phyloP scores from a whole-genome alignment of 805 yeast species.

The Maudiozyma bulderi region DNA sequence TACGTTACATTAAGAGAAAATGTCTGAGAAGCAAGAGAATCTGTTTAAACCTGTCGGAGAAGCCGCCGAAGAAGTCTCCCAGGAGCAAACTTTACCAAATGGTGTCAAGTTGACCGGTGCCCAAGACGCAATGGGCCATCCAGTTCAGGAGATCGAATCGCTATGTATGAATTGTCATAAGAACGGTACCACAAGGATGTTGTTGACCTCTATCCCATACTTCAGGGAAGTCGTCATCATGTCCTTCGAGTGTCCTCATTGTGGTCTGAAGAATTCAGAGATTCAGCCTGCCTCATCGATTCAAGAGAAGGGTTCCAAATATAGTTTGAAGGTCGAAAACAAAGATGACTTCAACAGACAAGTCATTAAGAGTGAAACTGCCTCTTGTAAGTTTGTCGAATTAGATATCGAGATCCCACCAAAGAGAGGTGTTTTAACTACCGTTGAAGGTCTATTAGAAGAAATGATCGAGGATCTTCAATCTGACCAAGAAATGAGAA shows the following conservation, averaged over 20 bases:
- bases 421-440: slow-evolving; percentile 85
- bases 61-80: slow-evolving; percentile 40
- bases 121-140: slow-evolving; percentile 76
- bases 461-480: slow-evolving; percentile 79
- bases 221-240: slow-evolving; percentile 85
- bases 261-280: slow-evolving; percentile 84
- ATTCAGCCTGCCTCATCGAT: slow-evolving; percentile 92
- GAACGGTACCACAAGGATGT: slow-evolving; percentile 71
- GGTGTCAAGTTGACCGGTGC: slow-evolving; percentile 66
- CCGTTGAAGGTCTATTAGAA: slow-evolving; percentile 76
- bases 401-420: slow-evolving; percentile 93
- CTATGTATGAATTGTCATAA: slow-evolving; percentile 93
- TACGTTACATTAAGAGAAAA: background rate
- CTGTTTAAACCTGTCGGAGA: slow-evolving; percentile 54
- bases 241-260: slow-evolving; percentile 94
- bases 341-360: slow-evolving; percentile 77
- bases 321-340: slow-evolving; percentile 56
- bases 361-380: slow-evolving; percentile 83
- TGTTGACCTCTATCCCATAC: slow-evolving; percentile 82
- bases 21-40: slow-evolving; percentile 21
- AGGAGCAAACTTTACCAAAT: slow-evolving; percentile 17
- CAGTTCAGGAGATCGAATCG: slow-evolving; percentile 91
- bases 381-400: slow-evolving; percentile 69
- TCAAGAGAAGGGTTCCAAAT: slow-evolving; percentile 78
- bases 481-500: slow-evolving; percentile 74